A percentile compares a stretch with the other conserved stretches of the same genome.
These are phyloP conservation scores for Vinca minor DNA, from an alignment of 257 asterid species.

Conservation along the genomic window DNA sequence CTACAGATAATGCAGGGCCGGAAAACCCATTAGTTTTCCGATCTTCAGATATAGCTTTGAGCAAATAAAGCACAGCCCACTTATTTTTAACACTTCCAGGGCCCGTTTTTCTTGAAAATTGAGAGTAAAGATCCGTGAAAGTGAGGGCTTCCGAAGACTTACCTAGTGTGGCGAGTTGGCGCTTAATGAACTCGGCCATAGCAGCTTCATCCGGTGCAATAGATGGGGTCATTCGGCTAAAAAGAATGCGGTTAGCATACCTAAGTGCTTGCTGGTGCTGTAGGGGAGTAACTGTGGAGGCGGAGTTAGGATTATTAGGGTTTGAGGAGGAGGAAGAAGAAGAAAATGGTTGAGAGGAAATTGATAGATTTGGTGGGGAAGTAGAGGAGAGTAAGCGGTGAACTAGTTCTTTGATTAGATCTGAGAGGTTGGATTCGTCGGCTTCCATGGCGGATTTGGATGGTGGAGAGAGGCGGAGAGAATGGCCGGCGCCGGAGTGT, in stretches of 20 bases:
- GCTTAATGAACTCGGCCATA: conserved; percentile 86
- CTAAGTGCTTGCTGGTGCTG: conserved; percentile 60
- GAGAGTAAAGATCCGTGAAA: conserved; percentile 68
- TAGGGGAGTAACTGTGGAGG: conserved; percentile 26
- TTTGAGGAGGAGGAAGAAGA: too few relatives aligned
- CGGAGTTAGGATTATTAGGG: conserved; percentile 43
- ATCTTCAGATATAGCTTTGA: conserved; percentile 80
- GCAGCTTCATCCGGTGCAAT: conserved; percentile 62
- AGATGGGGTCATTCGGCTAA: conserved; percentile 85
- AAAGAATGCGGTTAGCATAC: conserved; percentile 79
- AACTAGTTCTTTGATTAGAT: conserved; percentile 91
- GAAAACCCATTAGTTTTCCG: conserved; percentile 44
- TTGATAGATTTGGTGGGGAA: too few relatives aligned
- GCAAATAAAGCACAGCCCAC: conserved; percentile 92
- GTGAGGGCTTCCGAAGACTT: conserved; percentile 92
- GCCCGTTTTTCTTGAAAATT: conserved; percentile 57
- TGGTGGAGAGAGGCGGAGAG: conserved; percentile 6
- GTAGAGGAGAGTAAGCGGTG: conserved; percentile 60
- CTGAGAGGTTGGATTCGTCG: conserved; percentile 46
- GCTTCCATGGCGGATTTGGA: conserved; percentile 47
- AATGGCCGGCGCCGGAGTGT: not conserved
- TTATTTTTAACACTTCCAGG: conserved; percentile 74
- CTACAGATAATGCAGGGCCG: conserved; percentile 59
- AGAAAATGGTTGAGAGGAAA: too few relatives aligned
- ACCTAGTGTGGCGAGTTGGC: conserved; percentile 85